phyloP scores from a whole-genome alignment of 768 basidiomycete species.

The Krasilnikovozyma curviuscula region DNA sequence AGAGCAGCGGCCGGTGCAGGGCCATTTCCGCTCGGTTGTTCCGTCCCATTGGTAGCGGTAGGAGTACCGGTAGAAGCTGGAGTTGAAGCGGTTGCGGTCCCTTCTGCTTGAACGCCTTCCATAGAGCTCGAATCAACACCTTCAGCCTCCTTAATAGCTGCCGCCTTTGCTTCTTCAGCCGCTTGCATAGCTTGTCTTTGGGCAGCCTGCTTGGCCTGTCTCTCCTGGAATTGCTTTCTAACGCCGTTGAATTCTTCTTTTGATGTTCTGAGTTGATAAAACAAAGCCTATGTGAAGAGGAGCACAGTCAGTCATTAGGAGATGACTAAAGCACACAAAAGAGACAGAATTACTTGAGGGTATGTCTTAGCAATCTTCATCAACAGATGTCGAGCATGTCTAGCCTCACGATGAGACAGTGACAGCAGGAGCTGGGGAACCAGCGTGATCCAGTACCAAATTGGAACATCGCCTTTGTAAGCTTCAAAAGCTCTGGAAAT shows the following conservation, averaged over 20 bases:
- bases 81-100: constrained; percentile 1
- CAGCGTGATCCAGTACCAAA: constrained; percentile 98
- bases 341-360: constrained; percentile 55
- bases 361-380: constrained; percentile 73
- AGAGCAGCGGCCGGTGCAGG: neutral
- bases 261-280: constrained; percentile 78
- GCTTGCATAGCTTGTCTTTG: constrained; percentile 15
- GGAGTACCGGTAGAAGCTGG: constrained; percentile 4
- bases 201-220: neutral
- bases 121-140: too few relatives aligned
- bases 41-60: neutral
- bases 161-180: constrained; percentile 8
- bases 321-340: neutral
- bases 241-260: constrained; percentile 43
- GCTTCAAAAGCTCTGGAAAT: constrained; percentile 46
- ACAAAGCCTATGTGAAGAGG: constrained; percentile 51
- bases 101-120: constrained; percentile 1
- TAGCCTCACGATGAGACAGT: constrained; percentile 74
- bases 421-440: constrained; percentile 85
- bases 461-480: constrained; percentile 87
- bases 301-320: neutral
- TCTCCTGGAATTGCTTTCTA: constrained; percentile 20
- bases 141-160: neutral
- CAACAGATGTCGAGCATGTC: constrained; percentile 74
- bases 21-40: neutral